Evolutionary conservation across 192 early-diverging fungal species (phyloP).

Genomic region (Haplosporangium gracile): DNA sequence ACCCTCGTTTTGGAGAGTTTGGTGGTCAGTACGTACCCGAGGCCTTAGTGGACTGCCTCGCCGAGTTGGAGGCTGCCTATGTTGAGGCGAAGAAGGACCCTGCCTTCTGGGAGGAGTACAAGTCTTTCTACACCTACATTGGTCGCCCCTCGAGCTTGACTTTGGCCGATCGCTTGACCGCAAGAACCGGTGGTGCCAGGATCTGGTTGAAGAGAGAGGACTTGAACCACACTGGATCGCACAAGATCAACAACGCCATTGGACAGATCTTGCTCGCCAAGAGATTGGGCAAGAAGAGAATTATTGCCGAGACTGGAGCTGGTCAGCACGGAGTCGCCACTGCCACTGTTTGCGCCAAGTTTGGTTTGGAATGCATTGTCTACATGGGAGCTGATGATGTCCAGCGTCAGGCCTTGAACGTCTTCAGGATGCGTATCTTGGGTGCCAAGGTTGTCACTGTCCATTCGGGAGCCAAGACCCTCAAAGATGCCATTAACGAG

Average conservation of each 20-base stretch:
- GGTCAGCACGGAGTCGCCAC: constrained; percentile 99
- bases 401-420: constrained; percentile 93
- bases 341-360: constrained; percentile 98
- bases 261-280: constrained; percentile 95
- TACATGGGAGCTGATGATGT: constrained; percentile 99
- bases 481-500: constrained; percentile 99
- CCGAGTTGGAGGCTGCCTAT: constrained; percentile 91
- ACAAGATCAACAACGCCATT: constrained; percentile 99
- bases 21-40: constrained; percentile 99
- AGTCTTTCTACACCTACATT: constrained; percentile 92
- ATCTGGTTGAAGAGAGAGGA: constrained; percentile 99
- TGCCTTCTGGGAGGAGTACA: constrained; percentile 94
- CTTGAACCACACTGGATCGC: constrained; percentile 98
- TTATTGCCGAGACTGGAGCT: constrained; percentile 99
- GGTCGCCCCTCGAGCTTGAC: constrained; percentile 92
- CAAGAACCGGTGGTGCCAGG: constrained; percentile 80
- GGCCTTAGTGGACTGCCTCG: constrained; percentile 94
- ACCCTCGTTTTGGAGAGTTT: constrained; percentile 92
- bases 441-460: constrained; percentile 95
- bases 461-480: constrained; percentile 75
- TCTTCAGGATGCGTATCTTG: constrained; percentile 94
- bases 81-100: constrained; percentile 86
- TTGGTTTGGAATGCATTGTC: constrained; percentile 95
- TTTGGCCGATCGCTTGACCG: constrained; percentile 89
- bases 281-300: constrained; percentile 94